phyloP scores from a whole-genome alignment of 345 rosid genomes.

The Arabis alpina region DNA sequence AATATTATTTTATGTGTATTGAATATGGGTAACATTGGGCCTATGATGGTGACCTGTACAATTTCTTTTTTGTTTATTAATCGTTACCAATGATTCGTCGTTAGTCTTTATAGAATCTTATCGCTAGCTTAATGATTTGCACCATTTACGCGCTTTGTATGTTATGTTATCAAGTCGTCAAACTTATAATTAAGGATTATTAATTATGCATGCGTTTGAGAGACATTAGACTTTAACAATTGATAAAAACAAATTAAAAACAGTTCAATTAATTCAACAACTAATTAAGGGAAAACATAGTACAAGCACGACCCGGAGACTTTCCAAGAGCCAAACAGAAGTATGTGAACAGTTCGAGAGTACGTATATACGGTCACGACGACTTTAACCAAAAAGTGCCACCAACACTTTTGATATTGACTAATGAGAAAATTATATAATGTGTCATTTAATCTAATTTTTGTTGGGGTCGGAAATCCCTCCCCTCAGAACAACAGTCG shows the following conservation, averaged over 20 bases:
- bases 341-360: too few species aligned
- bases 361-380: too few species aligned
- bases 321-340: too few species aligned
- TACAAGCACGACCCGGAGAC: too few species aligned
- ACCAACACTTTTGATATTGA: too few species aligned
- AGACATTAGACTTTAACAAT: background rate
- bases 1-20: background rate
- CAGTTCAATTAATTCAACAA: too few species aligned
- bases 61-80: background rate
- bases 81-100: background rate
- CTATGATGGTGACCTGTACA: constrained; percentile 4
- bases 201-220: background rate
- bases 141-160: background rate
- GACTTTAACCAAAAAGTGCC: too few species aligned
- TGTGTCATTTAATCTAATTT: too few species aligned
- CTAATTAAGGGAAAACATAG: too few species aligned
- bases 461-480: too few species aligned
- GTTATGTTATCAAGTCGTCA: constrained; percentile 2
- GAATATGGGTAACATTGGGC: background rate
- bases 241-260: background rate
- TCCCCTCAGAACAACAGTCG: too few species aligned
- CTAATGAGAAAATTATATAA: too few species aligned
- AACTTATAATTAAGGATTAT: background rate
- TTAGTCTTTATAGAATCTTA: constrained; percentile 2
- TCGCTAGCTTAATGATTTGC: background rate